A percentile compares a stretch with the other conserved stretches of the same genome.
These are phyloP conservation scores for Zymoseptoria pseudotritici DNA, from an alignment of 2,329 filamentous ascomycete genomes.

Conservation along the genomic window DNA sequence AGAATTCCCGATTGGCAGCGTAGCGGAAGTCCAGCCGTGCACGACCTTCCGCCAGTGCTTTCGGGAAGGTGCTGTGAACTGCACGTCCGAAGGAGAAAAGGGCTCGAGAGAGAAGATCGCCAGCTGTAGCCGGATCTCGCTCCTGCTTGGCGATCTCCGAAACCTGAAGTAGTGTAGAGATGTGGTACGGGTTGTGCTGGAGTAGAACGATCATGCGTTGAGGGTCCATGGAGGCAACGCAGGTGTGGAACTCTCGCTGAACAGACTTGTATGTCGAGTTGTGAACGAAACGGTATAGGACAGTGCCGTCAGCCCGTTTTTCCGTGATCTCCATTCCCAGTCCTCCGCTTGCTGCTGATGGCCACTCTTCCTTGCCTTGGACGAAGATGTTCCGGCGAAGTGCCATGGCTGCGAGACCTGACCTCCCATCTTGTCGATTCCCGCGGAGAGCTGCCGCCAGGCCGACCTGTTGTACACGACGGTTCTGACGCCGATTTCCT, in stretches of 20 bases:
- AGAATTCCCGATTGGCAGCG: conserved; percentile 86
- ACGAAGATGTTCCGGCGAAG: conserved; percentile 75
- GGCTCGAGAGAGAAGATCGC: conserved; percentile 82
- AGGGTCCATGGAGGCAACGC: conserved; percentile 77
- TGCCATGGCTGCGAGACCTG: conserved; percentile 63
- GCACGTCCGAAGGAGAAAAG: conserved; percentile 91
- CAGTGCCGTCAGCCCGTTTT: conserved; percentile 49
- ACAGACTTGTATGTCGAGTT: conserved; percentile 64
- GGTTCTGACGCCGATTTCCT: conserved; percentile 29
- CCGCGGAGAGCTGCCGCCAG: conserved; percentile 47
- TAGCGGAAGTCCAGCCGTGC: conserved; percentile 73
- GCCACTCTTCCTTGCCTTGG: conserved; percentile 83
- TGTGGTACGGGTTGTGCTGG: conserved; percentile 73
- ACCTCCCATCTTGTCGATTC: conserved; percentile 49
- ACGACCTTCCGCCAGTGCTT: conserved; percentile 66
- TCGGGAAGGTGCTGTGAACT: conserved; percentile 72
- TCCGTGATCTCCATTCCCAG: conserved; percentile 69
- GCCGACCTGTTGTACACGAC: conserved; percentile 45
- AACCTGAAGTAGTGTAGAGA: conserved; percentile 88
- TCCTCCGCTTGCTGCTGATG: conserved; percentile 67
- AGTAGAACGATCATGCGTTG: conserved; percentile 73
- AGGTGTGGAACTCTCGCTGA: conserved; percentile 68
- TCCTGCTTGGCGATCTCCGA: conserved; percentile 89
- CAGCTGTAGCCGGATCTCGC: conserved; percentile 75
- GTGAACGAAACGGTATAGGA: conserved; percentile 73